Percentiles rank a stretch among this genome's conserved stretches.
Conservation (phyloP, 2,329 filamentous ascomycete genomes). For the Elsinoe fawcettii region DNA sequence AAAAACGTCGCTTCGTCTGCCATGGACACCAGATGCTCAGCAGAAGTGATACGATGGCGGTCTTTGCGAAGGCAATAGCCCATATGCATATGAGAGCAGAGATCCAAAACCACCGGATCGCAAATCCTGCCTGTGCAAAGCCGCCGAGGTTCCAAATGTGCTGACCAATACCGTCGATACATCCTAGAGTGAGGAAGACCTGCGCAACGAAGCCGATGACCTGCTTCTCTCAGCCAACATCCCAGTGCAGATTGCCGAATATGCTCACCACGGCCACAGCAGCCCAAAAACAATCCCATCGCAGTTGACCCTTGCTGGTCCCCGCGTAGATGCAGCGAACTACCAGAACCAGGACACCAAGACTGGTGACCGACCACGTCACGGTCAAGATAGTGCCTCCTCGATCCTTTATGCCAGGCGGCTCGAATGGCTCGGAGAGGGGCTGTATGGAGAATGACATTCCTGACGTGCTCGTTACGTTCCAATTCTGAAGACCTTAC, state of each 20-base stretch:
- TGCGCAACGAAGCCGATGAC: neutral
- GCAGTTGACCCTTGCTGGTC: neutral
- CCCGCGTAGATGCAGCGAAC: slow-evolving; percentile 6
- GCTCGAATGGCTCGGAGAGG: neutral
- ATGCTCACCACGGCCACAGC: neutral
- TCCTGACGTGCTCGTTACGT: neutral
- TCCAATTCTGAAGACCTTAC: neutral
- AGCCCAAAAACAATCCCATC: slow-evolving; percentile 8
- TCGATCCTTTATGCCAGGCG: neutral
- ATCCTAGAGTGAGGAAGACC: neutral
- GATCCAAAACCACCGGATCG: neutral
- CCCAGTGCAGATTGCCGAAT: neutral
- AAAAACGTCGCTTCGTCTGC: slow-evolving; percentile 1
- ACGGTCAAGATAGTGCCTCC: neutral
- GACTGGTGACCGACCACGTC: neutral
- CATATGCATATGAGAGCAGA: neutral
- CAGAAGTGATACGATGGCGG: neutral
- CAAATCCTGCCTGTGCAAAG: neutral
- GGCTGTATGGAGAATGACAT: neutral
- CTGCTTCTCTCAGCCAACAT: neutral
- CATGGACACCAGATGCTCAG: slow-evolving; percentile 8
- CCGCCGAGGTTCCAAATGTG: neutral
- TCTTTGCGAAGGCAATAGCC: neutral
- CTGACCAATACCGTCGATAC: slow-evolving; percentile 1
- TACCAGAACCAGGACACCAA: neutral